Evolutionary conservation across 305 asterid species (phyloP), one percentile per base, ranked within the genome.

Genomic region (Solanum hybrid): DNA sequence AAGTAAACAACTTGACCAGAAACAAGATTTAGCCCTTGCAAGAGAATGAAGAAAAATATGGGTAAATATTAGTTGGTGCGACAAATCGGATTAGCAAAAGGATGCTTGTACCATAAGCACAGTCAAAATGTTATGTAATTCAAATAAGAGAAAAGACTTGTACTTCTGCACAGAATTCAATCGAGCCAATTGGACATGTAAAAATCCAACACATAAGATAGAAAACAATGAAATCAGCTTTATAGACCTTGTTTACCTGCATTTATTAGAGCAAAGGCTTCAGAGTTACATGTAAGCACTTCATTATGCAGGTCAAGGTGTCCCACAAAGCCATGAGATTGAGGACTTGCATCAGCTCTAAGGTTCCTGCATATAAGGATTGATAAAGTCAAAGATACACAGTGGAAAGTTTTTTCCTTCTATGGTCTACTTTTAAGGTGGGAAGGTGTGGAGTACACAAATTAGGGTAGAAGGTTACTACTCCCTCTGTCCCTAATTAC

Each of bases 171-270:
- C 32, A 56, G 13, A 56, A 56, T 85, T 32, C 38, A 46, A 29
- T 84, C 4, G 32, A 27, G 20, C 88, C 46, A 4, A 85, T 13
- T 85, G 76, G 88, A 32, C 32, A 85, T 32, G 31, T 85, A 85
- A 60, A 82, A 85, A 85, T 56, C 88, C 11, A 56, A 56, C 46
- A 85, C 75, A 31, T 34, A 14, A 56, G 90, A 60, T 79, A 13
- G 26, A n/a, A 79, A 16, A 51, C 36, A 88, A n/a, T 77, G 84
- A 84, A 91, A 88, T 77, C 87, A 87, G 88, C 91, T 80, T 85
- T 75, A 86, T 80, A 91, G 94, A 91, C 92, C 91, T 92, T 91
- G 88, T 94, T 94, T 96, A 96, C 98, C 98, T 94, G 96, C 96
- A 91, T 89, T 85, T 32, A 40, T 90, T 88, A 90, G 91, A 89